phyloP scores from a whole-genome alignment of 768 basidiomycete species.

The Nevesoporus exiguus region DNA sequence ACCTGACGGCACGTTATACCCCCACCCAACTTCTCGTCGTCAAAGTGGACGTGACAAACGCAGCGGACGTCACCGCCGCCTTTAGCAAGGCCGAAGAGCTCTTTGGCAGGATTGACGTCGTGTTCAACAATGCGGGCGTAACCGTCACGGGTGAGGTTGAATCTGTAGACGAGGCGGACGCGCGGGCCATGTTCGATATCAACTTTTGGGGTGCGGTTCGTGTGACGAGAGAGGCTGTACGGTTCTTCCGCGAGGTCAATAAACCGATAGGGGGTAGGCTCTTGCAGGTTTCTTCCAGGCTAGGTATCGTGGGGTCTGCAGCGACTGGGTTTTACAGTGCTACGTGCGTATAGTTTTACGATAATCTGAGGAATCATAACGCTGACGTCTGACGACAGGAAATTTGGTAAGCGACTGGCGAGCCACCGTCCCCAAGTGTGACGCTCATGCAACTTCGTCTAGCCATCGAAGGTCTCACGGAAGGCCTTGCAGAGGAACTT shows the following conservation, averaged over 20 bases:
- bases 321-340: constrained; percentile 24
- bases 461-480: constrained; percentile 7
- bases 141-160: constrained; percentile 36
- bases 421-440: too few species aligned
- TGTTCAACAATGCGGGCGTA: constrained; percentile 36
- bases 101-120: constrained; percentile 37
- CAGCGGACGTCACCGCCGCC: constrained; percentile 21
- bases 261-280: constrained; percentile 37
- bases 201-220: constrained; percentile 9
- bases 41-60: constrained; percentile 32
- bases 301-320: constrained; percentile 26
- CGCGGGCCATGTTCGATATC: constrained; percentile 36
- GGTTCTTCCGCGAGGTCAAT: constrained; percentile 38
- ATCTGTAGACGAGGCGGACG: constrained; percentile 27
- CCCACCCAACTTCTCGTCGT: constrained; percentile 27
- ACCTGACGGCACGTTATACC: constrained; percentile 24
- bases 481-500: not conserved
- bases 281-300: constrained; percentile 36
- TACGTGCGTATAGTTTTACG: constrained; percentile 13
- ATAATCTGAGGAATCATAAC: not conserved
- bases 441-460: not conserved
- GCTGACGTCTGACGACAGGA: constrained; percentile 3
- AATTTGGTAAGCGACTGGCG: constrained; percentile 9
- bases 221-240: constrained; percentile 30
- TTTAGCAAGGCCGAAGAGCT: constrained; percentile 23